phyloP scores from a whole-genome alignment of 2,329 filamentous ascomycete genomes.

The Arachnomyces sp. region DNA sequence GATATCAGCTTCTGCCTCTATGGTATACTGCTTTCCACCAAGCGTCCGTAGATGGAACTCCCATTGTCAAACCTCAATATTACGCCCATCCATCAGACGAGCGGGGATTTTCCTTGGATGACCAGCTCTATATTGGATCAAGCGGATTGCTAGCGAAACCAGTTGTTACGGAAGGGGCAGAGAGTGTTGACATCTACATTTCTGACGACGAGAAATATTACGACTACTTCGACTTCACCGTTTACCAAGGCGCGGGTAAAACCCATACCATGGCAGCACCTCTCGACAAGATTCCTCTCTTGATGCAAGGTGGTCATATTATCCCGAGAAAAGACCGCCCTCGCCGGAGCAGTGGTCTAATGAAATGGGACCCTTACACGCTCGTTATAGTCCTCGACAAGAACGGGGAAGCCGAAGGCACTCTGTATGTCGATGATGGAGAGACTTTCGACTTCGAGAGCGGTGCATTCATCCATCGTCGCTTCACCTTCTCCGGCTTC shows the following conservation, averaged over 20 bases:
- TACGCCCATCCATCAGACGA: constrained; percentile 86
- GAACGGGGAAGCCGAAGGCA: constrained; percentile 66
- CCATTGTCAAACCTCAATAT: constrained; percentile 86
- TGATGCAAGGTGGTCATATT: constrained; percentile 91
- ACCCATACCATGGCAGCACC: constrained; percentile 64
- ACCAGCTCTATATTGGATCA: constrained; percentile 84
- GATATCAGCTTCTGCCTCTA: constrained; percentile 80
- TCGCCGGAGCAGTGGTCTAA: constrained; percentile 74
- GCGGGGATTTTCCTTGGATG: constrained; percentile 77
- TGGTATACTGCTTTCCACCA: constrained; percentile 98
- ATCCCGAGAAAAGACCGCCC: constrained; percentile 84
- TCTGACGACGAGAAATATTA: constrained; percentile 87
- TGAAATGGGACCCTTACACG: constrained; percentile 94
- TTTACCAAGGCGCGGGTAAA: constrained; percentile 65
- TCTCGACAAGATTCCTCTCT: constrained; percentile 75
- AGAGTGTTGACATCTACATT: constrained; percentile 72
- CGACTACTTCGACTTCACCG: constrained; percentile 85
- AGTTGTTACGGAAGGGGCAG: constrained; percentile 68
- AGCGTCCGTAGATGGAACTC: constrained; percentile 71
- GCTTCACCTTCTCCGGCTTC: constrained; percentile 58
- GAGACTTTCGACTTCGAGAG: constrained; percentile 82
- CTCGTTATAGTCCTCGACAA: constrained; percentile 68
- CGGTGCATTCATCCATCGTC: constrained; percentile 81
- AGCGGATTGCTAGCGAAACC: constrained; percentile 92
- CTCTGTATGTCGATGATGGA: constrained; percentile 86